Conservation (phyloP, 1,284 basidiomycete species). For the Cronartium quercuum region DNA sequence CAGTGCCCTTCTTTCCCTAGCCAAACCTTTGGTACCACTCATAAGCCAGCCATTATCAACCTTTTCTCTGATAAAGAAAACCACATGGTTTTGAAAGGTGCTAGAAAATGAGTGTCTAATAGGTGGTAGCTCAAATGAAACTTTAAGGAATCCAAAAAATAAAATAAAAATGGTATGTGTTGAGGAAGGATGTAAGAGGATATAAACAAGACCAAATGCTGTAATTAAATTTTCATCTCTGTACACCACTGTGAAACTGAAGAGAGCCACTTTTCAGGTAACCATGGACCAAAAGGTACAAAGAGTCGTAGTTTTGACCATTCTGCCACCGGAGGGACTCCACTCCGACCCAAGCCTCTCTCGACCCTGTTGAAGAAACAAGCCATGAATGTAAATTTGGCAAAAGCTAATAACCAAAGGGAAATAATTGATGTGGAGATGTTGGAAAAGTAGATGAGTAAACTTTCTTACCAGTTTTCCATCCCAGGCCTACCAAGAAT, state of each 20-base stretch:
- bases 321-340: conserved; percentile 11
- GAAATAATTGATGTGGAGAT: background rate
- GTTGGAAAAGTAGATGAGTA: background rate
- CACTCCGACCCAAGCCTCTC: conserved; percentile 23
- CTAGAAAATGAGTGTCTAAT: too few relatives aligned
- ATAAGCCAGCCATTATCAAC: too few relatives aligned
- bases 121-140: too few relatives aligned
- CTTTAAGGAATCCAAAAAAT: too few relatives aligned
- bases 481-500: conserved; percentile 4
- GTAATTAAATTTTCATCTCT: background rate
- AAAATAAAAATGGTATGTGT: too few relatives aligned
- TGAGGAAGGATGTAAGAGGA: too few relatives aligned
- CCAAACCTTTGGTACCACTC: too few relatives aligned
- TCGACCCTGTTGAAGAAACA: conserved; percentile 7
- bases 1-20: too few relatives aligned
- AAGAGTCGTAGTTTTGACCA: conserved; percentile 22
- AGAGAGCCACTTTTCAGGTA: conserved; percentile 29
- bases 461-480: conserved; percentile 20
- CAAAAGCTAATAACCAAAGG: background rate
- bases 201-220: background rate
- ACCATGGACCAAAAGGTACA: conserved; percentile 22
- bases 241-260: background rate
- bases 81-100: too few relatives aligned
- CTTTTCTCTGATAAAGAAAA: too few relatives aligned
- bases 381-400: background rate